A percentile compares a stretch with the other conserved stretches of the same genome.
These are phyloP conservation scores for Aspergillus jensenii DNA, from an alignment of 2,329 filamentous ascomycete species.

Conservation along the genomic window DNA sequence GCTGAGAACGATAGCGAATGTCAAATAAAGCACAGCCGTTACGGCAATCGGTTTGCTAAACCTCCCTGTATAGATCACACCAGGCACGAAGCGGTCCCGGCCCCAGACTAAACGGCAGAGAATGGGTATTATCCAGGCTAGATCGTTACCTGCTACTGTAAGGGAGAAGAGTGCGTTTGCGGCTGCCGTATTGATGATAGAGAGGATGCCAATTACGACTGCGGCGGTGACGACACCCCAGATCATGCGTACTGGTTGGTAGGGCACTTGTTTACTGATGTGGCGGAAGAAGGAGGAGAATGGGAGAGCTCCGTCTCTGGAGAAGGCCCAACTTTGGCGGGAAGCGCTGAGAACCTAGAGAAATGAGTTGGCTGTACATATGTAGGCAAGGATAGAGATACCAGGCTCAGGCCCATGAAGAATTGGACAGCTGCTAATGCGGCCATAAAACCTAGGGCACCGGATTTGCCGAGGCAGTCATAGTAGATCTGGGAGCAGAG, in stretches of 20 bases:
- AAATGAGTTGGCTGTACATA: background rate
- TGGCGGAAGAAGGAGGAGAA: constrained; percentile 58
- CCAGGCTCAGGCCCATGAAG: constrained; percentile 59
- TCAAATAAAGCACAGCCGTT: constrained; percentile 53
- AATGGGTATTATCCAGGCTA: constrained; percentile 60
- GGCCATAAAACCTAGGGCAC: constrained; percentile 58
- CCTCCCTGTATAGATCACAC: constrained; percentile 58
- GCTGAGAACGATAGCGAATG: constrained; percentile 54
- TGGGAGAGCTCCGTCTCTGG: constrained; percentile 59
- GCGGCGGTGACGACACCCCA: constrained; percentile 56
- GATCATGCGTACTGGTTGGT: constrained; percentile 58
- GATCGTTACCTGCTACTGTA: constrained; percentile 57
- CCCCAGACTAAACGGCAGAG: constrained; percentile 59
- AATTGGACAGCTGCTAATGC: constrained; percentile 61
- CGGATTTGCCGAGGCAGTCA: constrained; percentile 60
- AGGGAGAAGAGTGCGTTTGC: constrained; percentile 56
- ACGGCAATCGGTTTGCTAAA: constrained; percentile 56
- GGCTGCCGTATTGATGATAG: constrained; percentile 56
- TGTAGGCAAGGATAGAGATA: constrained; percentile 7
- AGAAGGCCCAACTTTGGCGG: constrained; percentile 63
- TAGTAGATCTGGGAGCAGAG: constrained; percentile 52
- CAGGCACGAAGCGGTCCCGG: constrained; percentile 56
- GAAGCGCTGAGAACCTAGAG: constrained; percentile 53
- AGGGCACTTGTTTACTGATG: constrained; percentile 55
- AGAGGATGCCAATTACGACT: constrained; percentile 56